Percentiles rank a stretch among this genome's conserved stretches.
phyloP scores from a whole-genome alignment of 164 flowering plant species.

The Stephania cephalantha region DNA sequence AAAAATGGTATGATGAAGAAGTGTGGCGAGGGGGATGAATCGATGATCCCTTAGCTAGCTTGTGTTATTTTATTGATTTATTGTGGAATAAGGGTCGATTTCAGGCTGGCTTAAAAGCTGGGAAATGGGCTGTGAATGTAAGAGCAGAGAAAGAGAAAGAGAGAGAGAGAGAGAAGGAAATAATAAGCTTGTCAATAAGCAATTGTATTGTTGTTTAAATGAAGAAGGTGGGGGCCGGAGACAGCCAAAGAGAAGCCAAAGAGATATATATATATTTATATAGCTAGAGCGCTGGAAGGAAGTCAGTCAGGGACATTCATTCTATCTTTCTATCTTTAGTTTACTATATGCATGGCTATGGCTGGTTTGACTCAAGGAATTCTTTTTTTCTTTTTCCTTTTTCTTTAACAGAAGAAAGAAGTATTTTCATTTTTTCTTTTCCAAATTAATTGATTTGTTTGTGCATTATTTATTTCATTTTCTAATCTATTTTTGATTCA shows the following conservation, averaged over 20 bases:
- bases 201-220: not conserved
- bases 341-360: not conserved
- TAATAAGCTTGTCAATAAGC: not conserved
- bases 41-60: constrained; percentile 6
- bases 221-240: not conserved
- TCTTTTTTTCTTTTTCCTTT: not conserved
- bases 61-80: constrained; percentile 31
- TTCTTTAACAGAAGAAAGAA: not conserved
- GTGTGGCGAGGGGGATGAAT: not conserved
- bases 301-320: not conserved
- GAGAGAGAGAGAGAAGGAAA: not conserved
- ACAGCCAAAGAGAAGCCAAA: not conserved
- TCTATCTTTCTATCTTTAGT: not conserved
- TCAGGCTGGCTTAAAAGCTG: constrained; percentile 7
- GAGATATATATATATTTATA: not conserved
- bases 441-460: not conserved
- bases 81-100: constrained; percentile 34
- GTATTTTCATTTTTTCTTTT: not conserved
- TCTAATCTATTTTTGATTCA: constrained; percentile 1
- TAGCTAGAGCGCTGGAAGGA: not conserved
- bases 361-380: not conserved
- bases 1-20: not conserved
- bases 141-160: constrained; percentile 3
- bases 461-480: not conserved
- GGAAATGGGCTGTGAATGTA: constrained; percentile 18